Conservation (phyloP, 106 monocot genomes). For the Apostasia shenzhenica region DNA sequence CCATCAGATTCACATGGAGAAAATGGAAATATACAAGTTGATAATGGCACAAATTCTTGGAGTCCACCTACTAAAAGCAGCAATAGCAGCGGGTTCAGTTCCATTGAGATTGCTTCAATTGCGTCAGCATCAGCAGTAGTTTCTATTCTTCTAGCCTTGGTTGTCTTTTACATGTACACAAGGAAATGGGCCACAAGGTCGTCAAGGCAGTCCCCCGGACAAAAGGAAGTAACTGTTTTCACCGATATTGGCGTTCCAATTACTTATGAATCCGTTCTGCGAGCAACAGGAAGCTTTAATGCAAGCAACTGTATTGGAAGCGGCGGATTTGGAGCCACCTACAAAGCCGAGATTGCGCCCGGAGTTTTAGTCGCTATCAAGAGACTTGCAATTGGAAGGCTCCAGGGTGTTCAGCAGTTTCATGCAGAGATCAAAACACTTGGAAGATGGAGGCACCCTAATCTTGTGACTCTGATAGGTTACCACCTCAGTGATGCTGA, state of each 20-base stretch:
- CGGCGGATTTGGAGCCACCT: constrained; percentile 97
- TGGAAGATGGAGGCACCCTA: constrained; percentile 51
- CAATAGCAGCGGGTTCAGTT: constrained; percentile 32
- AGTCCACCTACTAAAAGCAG: constrained; percentile 11
- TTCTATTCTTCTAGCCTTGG: constrained; percentile 60
- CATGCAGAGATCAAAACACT: constrained; percentile 69
- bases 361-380: constrained; percentile 89
- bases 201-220: constrained; percentile 30
- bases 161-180: constrained; percentile 67
- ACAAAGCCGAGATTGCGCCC: constrained; percentile 92
- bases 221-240: constrained; percentile 63
- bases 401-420: constrained; percentile 60
- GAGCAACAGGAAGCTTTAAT: constrained; percentile 63
- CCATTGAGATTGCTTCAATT: constrained; percentile 80
- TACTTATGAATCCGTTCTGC: constrained; percentile 79
- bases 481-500: constrained; percentile 68
- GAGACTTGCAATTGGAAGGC: constrained; percentile 69
- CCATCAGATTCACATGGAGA: constrained; percentile 24
- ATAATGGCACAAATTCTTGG: constrained; percentile 19
- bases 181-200: constrained; percentile 54
- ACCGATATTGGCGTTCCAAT: constrained; percentile 75
- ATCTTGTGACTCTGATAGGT: constrained; percentile 64
- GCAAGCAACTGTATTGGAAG: constrained; percentile 88
- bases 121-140: constrained; percentile 78
- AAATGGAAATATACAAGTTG: constrained; percentile 10